Percentiles rank a stretch among this genome's conserved stretches.
Conservation (phyloP, 2,329 filamentous ascomycete genomes). For the Penicillium rolfsii region DNA sequence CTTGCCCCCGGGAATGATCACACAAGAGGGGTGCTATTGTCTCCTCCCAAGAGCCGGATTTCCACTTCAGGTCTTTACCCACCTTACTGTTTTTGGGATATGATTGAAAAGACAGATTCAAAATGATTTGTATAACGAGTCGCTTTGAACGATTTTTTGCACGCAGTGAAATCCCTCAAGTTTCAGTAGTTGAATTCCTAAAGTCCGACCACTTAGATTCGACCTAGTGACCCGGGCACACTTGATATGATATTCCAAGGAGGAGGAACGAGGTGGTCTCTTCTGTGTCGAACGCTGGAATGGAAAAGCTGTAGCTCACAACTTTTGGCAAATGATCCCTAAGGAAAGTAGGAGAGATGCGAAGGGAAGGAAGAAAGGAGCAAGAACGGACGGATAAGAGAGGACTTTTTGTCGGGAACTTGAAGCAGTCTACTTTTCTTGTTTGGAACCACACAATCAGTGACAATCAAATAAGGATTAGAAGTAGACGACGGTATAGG, state of each 20-base stretch:
- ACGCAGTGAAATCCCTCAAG: conserved; percentile 22
- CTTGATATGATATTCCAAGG: conserved; percentile 15
- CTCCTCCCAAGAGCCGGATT: conserved; percentile 24
- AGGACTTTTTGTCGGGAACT: background rate
- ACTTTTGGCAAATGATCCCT: background rate
- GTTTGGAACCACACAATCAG: background rate
- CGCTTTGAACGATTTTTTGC: conserved; percentile 6
- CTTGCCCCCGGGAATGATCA: background rate
- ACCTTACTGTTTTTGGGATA: conserved; percentile 15
- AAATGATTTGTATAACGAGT: background rate
- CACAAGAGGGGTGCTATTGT: conserved; percentile 17
- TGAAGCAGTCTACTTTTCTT: background rate
- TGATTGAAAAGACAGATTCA: conserved; percentile 2
- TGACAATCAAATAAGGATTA: background rate
- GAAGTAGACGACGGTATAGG: background rate
- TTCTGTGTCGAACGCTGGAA: conserved; percentile 4
- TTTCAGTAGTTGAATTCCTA: conserved; percentile 12
- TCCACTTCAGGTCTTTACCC: conserved; percentile 22
- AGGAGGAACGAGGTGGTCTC: conserved; percentile 5
- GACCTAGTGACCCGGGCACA: conserved; percentile 16
- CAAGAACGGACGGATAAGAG: background rate
- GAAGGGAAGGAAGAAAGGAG: conserved; percentile 3
- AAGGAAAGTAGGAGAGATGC: conserved; percentile 2
- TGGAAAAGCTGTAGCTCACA: background rate
- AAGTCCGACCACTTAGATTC: conserved; percentile 25